phyloP scores from a whole-genome alignment of 2,329 filamentous ascomycete species.

The Chlorencoelia australis region DNA sequence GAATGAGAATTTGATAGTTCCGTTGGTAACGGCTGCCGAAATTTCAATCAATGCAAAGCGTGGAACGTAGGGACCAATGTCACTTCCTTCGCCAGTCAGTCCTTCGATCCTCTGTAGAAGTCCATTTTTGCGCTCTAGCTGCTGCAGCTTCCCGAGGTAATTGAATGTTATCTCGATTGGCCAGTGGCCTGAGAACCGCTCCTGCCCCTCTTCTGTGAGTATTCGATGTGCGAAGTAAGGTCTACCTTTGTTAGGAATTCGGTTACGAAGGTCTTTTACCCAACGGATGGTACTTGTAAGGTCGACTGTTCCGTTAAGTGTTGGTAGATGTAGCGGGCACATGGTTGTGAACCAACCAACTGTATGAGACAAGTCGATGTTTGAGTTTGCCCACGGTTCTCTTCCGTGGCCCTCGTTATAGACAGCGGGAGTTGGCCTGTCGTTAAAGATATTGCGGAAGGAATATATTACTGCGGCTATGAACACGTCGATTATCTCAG shows the following conservation, averaged over 20 bases:
- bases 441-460: slow-evolving; percentile 29
- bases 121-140: slow-evolving; percentile 32
- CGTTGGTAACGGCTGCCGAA: slow-evolving; percentile 5
- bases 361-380: slow-evolving; percentile 30
- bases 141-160: slow-evolving; percentile 37
- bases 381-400: slow-evolving; percentile 26
- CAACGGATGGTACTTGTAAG: slow-evolving; percentile 12
- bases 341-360: slow-evolving; percentile 39
- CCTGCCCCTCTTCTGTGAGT: slow-evolving; percentile 22
- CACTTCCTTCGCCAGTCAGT: neutral
- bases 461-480: slow-evolving; percentile 28
- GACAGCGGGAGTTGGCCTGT: slow-evolving; percentile 23
- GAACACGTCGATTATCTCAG: slow-evolving; percentile 32
- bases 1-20: slow-evolving; percentile 4
- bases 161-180: slow-evolving; percentile 37
- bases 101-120: slow-evolving; percentile 14
- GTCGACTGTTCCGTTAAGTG: neutral
- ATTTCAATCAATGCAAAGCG: slow-evolving; percentile 12
- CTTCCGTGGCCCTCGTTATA: slow-evolving; percentile 35
- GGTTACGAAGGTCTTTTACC: slow-evolving; percentile 30
- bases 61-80: slow-evolving; percentile 27
- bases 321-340: slow-evolving; percentile 24
- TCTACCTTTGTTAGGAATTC: slow-evolving; percentile 28
- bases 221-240: slow-evolving; percentile 31
- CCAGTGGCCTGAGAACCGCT: slow-evolving; percentile 21